Conservation (phyloP, 208 protist species). For the Tetramitus jugosus region DNA sequence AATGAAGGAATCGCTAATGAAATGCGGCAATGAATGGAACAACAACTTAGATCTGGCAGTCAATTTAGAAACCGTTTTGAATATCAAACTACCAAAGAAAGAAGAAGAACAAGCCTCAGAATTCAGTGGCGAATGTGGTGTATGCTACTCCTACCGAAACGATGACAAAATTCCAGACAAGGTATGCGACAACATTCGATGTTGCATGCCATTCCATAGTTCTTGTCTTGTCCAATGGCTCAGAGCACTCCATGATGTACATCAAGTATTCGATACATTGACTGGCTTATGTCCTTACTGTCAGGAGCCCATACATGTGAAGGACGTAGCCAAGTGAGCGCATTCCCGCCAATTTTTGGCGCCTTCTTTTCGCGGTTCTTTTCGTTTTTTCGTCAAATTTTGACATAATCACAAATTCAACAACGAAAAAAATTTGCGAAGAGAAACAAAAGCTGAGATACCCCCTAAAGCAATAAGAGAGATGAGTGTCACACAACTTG, state of each 20-base stretch:
- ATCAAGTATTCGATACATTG: slow-evolving; percentile 23
- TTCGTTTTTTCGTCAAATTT: too few species aligned
- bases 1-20: not conserved
- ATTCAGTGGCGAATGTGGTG: slow-evolving; percentile 13
- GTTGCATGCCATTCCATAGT: slow-evolving; percentile 17
- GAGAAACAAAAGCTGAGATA: too few species aligned
- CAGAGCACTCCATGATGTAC: not conserved
- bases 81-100: not conserved
- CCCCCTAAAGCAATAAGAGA: too few species aligned
- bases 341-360: too few species aligned
- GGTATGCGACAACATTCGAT: slow-evolving; percentile 25
- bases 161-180: slow-evolving; percentile 14
- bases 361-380: too few species aligned
- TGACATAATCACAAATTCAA: too few species aligned
- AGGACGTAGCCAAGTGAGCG: too few species aligned
- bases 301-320: not conserved
- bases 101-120: not conserved
- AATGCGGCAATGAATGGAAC: not conserved
- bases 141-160: slow-evolving; percentile 19
- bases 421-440: too few species aligned
- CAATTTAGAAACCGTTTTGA: slow-evolving; percentile 9
- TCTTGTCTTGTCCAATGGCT: slow-evolving; percentile 22
- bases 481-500: too few species aligned
- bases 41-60: not conserved
- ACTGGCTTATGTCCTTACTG: slow-evolving; percentile 29